Percentiles rank a stretch among this genome's conserved stretches.
Conservation (phyloP, 306 rosid species). For the Vicia villosa region DNA sequence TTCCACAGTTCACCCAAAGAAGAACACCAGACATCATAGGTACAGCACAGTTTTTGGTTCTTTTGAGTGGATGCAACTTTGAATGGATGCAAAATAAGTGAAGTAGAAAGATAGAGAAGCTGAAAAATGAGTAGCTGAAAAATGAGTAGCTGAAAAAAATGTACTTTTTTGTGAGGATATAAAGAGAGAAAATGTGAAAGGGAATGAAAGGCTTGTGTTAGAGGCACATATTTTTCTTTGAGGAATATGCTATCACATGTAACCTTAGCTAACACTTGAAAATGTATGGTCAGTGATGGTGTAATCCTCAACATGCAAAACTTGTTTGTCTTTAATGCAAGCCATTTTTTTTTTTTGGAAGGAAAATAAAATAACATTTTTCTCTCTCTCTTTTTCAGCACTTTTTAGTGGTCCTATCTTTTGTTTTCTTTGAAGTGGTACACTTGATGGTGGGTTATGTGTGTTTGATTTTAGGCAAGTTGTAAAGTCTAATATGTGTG, state of each 20-base stretch:
- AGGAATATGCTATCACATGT: slow-evolving; percentile 41
- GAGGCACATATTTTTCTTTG: slow-evolving; percentile 25
- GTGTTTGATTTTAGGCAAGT: background rate
- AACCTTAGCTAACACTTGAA: slow-evolving; percentile 40
- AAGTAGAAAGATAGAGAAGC: background rate
- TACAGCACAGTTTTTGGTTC: background rate
- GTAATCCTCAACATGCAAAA: slow-evolving; percentile 31
- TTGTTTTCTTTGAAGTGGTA: background rate
- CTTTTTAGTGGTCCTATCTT: slow-evolving; percentile 37
- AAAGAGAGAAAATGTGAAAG: slow-evolving; percentile 33
- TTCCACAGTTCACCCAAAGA: slow-evolving; percentile 68
- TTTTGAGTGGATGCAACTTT: no score
- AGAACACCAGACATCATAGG: slow-evolving; percentile 62
- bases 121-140: background rate
- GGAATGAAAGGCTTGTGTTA: slow-evolving; percentile 27
- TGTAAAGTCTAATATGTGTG: background rate
- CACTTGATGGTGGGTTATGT: background rate
- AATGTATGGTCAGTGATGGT: slow-evolving; percentile 37
- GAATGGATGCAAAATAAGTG: background rate
- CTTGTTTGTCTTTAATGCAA: slow-evolving; percentile 33
- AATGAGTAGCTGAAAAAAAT: background rate
- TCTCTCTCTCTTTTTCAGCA: slow-evolving; percentile 25
- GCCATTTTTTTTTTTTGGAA: background rate
- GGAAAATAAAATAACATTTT: no score
- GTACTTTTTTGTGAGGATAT: slow-evolving; percentile 25